Evolutionary conservation across 192 early-diverging fungal species (phyloP).

Genomic region (Coemansia sp.): DNA sequence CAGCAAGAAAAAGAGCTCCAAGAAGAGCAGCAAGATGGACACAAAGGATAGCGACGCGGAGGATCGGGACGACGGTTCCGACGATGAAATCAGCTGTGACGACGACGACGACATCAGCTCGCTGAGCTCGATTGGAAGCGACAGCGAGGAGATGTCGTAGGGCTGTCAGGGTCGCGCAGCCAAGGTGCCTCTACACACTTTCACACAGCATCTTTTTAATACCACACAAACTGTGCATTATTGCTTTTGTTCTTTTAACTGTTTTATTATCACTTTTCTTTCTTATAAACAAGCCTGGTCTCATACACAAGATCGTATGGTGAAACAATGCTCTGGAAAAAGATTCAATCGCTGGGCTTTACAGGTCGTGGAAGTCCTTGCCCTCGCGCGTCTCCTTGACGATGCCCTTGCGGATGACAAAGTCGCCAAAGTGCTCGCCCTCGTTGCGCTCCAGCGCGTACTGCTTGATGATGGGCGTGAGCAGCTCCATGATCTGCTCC

Average conservation of each 20-base stretch:
- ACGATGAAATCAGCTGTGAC: background rate
- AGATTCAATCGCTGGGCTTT: too few species aligned
- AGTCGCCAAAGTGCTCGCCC: constrained; percentile 93
- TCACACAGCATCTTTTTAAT: background rate
- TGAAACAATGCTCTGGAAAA: too few species aligned
- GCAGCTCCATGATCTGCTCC: constrained; percentile 74
- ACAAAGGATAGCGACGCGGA: constrained; percentile 66
- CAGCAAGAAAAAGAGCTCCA: constrained; percentile 12
- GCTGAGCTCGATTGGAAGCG: constrained; percentile 71
- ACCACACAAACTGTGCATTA: background rate
- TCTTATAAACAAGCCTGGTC: too few species aligned
- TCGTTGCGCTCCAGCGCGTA: constrained; percentile 66
- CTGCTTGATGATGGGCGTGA: constrained; percentile 78
- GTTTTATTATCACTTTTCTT: background rate
- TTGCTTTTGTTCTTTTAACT: background rate
- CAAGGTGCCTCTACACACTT: too few species aligned
- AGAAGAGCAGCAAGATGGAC: background rate
- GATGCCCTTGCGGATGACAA: constrained; percentile 83
- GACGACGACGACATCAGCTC: constrained; percentile 62
- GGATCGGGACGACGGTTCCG: constrained; percentile 48
- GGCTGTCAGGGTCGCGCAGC: too few species aligned
- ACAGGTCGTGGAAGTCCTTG: constrained; percentile 72
- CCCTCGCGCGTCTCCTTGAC: constrained; percentile 76
- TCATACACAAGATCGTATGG: too few species aligned
- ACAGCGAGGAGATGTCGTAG: constrained; percentile 75